A percentile compares a stretch with the other conserved stretches of the same genome.
These are phyloP conservation scores for Boletus edulis DNA, from an alignment of 768 basidiomycete species.

Conservation along the genomic window DNA sequence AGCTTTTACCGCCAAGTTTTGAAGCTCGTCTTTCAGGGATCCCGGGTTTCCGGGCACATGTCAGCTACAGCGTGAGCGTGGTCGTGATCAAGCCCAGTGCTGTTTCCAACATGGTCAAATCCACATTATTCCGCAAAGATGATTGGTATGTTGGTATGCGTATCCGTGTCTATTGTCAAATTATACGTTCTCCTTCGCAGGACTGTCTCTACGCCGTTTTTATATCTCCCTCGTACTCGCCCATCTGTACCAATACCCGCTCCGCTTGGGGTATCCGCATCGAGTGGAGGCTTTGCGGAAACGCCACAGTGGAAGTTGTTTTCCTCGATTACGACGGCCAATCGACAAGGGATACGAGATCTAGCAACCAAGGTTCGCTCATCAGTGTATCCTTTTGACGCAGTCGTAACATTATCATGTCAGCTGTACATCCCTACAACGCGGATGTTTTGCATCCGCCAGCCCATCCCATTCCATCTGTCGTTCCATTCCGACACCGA, in stretches of 20 bases:
- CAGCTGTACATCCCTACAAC: constrained; percentile 57
- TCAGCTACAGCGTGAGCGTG: constrained; percentile 60
- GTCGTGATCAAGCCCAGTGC: constrained; percentile 47
- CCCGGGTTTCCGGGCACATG: constrained; percentile 67
- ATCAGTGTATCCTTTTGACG: neutral
- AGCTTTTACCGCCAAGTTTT: constrained; percentile 73
- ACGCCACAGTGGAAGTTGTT: constrained; percentile 49
- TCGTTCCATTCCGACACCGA: constrained; percentile 53
- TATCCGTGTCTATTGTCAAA: neutral
- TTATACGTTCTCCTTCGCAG: constrained; percentile 30
- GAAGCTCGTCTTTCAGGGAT: constrained; percentile 65
- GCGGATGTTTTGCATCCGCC: constrained; percentile 53
- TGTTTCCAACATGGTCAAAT: constrained; percentile 46
- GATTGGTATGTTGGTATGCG: constrained; percentile 44
- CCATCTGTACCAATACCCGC: constrained; percentile 52
- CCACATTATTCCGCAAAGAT: constrained; percentile 50
- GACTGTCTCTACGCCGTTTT: constrained; percentile 55
- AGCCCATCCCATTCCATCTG: constrained; percentile 68
- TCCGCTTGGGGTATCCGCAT: constrained; percentile 33
- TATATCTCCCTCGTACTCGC: constrained; percentile 65
- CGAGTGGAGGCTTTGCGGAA: constrained; percentile 40
- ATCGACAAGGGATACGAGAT: constrained; percentile 35
- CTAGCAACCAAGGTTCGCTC: constrained; percentile 35
- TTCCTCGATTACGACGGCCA: constrained; percentile 43
- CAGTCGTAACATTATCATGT: neutral